Evolutionary conservation across 345 rosid genomes (phyloP).

Genomic region (Bruguiera parviflora): DNA sequence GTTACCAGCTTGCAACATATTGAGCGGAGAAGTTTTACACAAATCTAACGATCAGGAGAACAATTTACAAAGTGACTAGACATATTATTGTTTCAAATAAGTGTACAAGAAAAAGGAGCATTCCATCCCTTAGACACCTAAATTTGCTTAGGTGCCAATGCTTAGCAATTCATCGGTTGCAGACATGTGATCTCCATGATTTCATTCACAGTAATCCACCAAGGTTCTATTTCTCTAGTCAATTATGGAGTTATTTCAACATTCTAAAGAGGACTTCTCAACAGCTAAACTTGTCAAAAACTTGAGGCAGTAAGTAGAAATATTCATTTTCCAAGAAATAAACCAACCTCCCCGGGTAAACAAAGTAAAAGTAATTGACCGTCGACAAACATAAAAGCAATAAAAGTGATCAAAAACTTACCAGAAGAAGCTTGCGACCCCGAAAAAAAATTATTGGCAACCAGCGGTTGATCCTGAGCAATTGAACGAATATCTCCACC

Average conservation of each 20-base stretch:
- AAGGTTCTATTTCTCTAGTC: background rate
- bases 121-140: no score
- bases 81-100: no score
- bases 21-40: no score
- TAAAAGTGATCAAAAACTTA: background rate
- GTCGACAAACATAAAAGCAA: background rate
- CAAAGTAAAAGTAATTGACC: background rate
- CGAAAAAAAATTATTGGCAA: conserved; percentile 22
- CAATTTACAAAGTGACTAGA: no score
- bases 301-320: background rate
- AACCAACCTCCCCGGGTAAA: background rate
- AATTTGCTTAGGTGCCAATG: no score
- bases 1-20: no score
- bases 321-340: background rate
- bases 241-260: background rate
- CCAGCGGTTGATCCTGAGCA: conserved; percentile 35
- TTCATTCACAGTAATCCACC: no score
- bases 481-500: conserved; percentile 46
- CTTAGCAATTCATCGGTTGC: no score
- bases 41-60: no score
- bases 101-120: no score
- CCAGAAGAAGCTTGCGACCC: conserved; percentile 45
- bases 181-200: no score
- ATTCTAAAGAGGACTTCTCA: background rate
- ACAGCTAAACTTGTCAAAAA: background rate